Evolutionary conservation across 2,329 filamentous ascomycete species (phyloP).

Genomic region (Dothideomycetes sp.): DNA sequence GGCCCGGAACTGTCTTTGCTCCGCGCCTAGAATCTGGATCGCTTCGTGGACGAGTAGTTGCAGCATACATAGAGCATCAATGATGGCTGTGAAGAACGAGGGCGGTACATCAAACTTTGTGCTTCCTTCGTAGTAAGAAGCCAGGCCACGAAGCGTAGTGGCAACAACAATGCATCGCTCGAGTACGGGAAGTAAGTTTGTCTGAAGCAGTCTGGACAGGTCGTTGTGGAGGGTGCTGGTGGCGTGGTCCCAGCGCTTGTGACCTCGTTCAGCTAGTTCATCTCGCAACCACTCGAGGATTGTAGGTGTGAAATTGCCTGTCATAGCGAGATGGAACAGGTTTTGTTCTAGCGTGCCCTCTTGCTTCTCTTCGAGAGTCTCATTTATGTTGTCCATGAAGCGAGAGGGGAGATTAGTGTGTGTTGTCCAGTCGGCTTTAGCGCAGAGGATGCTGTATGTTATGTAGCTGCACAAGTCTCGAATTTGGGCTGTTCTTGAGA

Average conservation of each 20-base stretch:
- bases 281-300: slow-evolving; percentile 85
- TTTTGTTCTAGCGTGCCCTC: slow-evolving; percentile 61
- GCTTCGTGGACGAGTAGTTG: slow-evolving; percentile 64
- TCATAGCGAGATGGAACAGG: slow-evolving; percentile 73
- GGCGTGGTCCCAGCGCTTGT: slow-evolving; percentile 91
- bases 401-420: slow-evolving; percentile 9
- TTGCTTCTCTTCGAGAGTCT: slow-evolving; percentile 57
- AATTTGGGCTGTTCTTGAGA: slow-evolving; percentile 40
- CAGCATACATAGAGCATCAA: slow-evolving; percentile 66
- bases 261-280: slow-evolving; percentile 71
- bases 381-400: slow-evolving; percentile 42
- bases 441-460: slow-evolving; percentile 37
- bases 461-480: slow-evolving; percentile 9
- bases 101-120: slow-evolving; percentile 42
- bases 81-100: slow-evolving; percentile 29
- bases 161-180: slow-evolving; percentile 75
- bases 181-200: slow-evolving; percentile 79
- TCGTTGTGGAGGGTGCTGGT: slow-evolving; percentile 67
- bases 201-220: slow-evolving; percentile 66
- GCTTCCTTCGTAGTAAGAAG: slow-evolving; percentile 64
- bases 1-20: slow-evolving; percentile 63
- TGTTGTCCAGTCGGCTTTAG: slow-evolving; percentile 10
- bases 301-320: slow-evolving; percentile 64
- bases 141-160: slow-evolving; percentile 71
- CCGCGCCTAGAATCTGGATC: slow-evolving; percentile 59